Percentiles rank a stretch among this genome's conserved stretches.
Evolutionary conservation across 306 rosid genomes (phyloP).

Genomic region (Cyamopsis tetragonoloba): DNA sequence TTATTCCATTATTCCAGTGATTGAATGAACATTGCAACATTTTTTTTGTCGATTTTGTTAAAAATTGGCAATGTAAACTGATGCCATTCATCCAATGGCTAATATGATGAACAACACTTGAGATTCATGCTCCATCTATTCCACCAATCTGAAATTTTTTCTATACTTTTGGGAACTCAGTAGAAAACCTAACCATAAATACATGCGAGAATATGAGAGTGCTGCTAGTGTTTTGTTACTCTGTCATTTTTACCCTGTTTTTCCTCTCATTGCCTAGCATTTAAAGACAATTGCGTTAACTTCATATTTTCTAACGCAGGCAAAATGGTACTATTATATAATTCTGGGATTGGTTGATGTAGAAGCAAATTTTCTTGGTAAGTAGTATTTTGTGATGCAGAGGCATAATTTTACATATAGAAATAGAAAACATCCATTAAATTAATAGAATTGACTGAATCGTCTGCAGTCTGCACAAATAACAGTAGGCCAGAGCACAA

Average conservation of each 20-base stretch:
- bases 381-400: slow-evolving; percentile 20
- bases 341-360: slow-evolving; percentile 87
- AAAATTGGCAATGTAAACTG: background rate
- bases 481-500: background rate
- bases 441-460: slow-evolving; percentile 12
- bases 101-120: background rate
- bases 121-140: background rate
- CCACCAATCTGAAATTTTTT: background rate
- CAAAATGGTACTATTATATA: slow-evolving; percentile 80
- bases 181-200: background rate
- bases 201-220: background rate
- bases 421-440: background rate
- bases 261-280: background rate
- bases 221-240: background rate
- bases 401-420: background rate
- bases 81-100: background rate
- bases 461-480: background rate
- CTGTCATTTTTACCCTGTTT: background rate
- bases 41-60: background rate
- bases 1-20: background rate
- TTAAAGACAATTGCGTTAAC: slow-evolving; percentile 5
- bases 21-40: background rate
- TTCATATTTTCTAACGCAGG: slow-evolving; percentile 41
- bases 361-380: slow-evolving; percentile 95
- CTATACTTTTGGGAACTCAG: background rate